A percentile compares a stretch with the other conserved stretches of the same genome.
These are phyloP conservation scores for Cryptococcus maquisensis DNA, from an alignment of 1,284 basidiomycete species.

Conservation along the genomic window DNA sequence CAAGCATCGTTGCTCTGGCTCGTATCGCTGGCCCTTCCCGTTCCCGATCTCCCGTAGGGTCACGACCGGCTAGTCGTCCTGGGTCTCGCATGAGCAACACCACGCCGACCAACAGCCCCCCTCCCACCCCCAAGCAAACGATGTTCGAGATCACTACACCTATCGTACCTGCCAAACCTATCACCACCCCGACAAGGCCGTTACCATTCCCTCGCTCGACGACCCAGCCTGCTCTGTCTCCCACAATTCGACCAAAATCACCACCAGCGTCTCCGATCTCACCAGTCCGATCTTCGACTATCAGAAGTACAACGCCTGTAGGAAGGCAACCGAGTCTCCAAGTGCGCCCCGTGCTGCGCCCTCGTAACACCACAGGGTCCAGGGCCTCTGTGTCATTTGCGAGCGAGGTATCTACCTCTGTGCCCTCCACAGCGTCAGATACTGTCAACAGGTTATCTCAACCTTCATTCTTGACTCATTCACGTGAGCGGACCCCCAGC, in stretches of 20 bases:
- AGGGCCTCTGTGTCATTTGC: constrained; percentile 25
- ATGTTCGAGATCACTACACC: background rate
- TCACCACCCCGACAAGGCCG: background rate
- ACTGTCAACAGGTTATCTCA: background rate
- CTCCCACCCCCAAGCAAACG: constrained; percentile 2
- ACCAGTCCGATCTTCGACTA: background rate
- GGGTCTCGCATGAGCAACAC: constrained; percentile 7
- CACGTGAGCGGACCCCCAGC: constrained; percentile 40
- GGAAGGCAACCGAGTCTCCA: constrained; percentile 4
- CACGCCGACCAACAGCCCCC: constrained; percentile 3
- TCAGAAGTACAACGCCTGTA: constrained; percentile 13
- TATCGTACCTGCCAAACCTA: background rate
- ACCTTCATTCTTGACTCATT: constrained; percentile 13
- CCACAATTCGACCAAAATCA: constrained; percentile 16
- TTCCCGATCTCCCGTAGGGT: constrained; percentile 10
- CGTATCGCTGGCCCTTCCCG: constrained; percentile 52
- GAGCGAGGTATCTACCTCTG: background rate
- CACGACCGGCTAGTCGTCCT: constrained; percentile 12
- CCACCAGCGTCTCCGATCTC: constrained; percentile 3
- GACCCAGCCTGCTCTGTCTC: constrained; percentile 22
- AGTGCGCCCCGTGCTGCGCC: constrained; percentile 19
- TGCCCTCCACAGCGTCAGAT: background rate
- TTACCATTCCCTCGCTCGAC: constrained; percentile 9
- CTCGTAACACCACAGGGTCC: constrained; percentile 20
- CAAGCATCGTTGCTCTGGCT: constrained; percentile 62